Conservation (phyloP, 2,329 filamentous ascomycete species). For the Penicillium sclerotigenum region DNA sequence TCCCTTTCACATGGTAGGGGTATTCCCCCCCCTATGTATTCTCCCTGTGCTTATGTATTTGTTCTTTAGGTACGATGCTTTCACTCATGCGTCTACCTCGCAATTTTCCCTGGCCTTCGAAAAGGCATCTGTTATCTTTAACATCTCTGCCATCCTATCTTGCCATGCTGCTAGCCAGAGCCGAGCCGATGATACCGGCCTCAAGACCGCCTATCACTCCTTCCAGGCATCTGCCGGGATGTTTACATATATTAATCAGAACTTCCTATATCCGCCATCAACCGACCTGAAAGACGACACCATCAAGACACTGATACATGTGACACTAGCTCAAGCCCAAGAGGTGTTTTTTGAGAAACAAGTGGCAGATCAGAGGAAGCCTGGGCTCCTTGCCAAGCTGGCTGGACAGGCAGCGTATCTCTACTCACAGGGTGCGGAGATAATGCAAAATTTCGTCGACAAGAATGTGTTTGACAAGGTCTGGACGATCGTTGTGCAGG, state of each 20-base stretch:
- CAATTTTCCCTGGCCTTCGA: slow-evolving; percentile 97
- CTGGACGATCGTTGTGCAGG: slow-evolving; percentile 70
- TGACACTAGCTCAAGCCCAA: slow-evolving; percentile 93
- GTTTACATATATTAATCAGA: slow-evolving; percentile 99
- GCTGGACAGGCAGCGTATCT: slow-evolving; percentile 86
- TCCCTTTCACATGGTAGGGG: slow-evolving; percentile 90
- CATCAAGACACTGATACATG: slow-evolving; percentile 86
- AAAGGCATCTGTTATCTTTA: slow-evolving; percentile 99
- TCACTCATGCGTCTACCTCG: slow-evolving; percentile 94
- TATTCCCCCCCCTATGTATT: background rate
- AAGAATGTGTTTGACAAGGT: slow-evolving; percentile 92
- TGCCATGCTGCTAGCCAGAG: slow-evolving; percentile 94
- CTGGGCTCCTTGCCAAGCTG: slow-evolving; percentile 84
- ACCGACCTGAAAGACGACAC: slow-evolving; percentile 95
- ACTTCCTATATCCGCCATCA: slow-evolving; percentile 94
- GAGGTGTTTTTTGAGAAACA: slow-evolving; percentile 98
- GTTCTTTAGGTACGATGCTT: slow-evolving; percentile 84
- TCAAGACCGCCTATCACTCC: slow-evolving; percentile 96
- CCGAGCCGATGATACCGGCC: slow-evolving; percentile 81
- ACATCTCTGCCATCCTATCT: slow-evolving; percentile 94
- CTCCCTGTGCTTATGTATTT: background rate
- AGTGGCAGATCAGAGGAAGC: slow-evolving; percentile 86
- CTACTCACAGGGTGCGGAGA: slow-evolving; percentile 83
- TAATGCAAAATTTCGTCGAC: slow-evolving; percentile 85
- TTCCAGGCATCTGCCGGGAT: slow-evolving; percentile 98